phyloP scores from a whole-genome alignment of 2,329 filamentous ascomycete species.

The Colletotrichum sp. region DNA sequence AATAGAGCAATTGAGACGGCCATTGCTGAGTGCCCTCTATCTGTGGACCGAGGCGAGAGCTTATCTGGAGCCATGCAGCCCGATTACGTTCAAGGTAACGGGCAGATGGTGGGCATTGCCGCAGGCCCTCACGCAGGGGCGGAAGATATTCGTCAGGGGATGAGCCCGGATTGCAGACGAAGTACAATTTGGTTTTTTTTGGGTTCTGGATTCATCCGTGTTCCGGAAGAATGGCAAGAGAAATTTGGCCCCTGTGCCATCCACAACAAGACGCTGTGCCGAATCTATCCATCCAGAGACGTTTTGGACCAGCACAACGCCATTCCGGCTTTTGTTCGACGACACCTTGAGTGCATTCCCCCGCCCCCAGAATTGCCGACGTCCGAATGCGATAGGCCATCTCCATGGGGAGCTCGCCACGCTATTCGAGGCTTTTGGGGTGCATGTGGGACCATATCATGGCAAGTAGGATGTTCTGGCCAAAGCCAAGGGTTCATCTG shows the following conservation, averaged over 20 bases:
- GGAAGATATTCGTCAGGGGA: too few species aligned
- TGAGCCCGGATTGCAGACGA: background rate
- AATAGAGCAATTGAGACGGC: too few species aligned
- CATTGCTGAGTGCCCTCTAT: too few species aligned
- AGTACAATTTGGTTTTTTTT: fast-evolving
- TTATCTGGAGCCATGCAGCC: too few species aligned
- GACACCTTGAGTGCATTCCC: background rate
- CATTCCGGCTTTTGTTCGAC: background rate
- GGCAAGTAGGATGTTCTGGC: background rate
- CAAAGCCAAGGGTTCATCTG: background rate
- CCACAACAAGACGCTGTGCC: background rate
- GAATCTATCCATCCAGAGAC: background rate
- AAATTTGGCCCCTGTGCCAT: background rate
- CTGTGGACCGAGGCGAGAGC: too few species aligned
- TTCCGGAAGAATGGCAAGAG: background rate
- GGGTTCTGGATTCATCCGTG: background rate
- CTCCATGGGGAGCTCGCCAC: background rate
- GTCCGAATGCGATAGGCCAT: background rate
- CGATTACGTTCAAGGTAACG: too few species aligned
- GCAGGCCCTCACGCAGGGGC: too few species aligned
- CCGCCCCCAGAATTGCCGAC: background rate
- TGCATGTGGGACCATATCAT: background rate
- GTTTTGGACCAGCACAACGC: fast-evolving
- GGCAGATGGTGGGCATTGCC: fast-evolving
- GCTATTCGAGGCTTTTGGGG: background rate